Base-by-base conservation (phyloP, 257 asterid genomes). In the Salvia hispanica region DNA sequence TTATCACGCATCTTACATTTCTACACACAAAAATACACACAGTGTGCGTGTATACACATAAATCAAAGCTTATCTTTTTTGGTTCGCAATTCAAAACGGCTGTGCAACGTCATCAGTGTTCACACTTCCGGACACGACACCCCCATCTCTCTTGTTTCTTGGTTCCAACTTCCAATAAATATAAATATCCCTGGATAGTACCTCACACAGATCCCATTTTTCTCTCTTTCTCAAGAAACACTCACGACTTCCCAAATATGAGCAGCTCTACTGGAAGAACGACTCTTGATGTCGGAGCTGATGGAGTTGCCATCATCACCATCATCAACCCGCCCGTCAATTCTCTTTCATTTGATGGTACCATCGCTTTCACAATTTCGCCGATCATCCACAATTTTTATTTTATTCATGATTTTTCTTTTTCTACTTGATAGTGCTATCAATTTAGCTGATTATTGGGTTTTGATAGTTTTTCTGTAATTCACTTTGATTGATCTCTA, bases 281-380 rank as follows among this genome's bases (percentile, higher is more conserved):
- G 59, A 76, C 81, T 7, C 81, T 91, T 48, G 96, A 94, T 58
- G 95, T 91, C 36, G 99, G 98, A 83, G 81, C 85, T 75, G 99
- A 89, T 79, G 98, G 98, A 51, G 95, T 94, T 55, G 97, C 85
- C 66, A 67, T 94, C 80, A 80, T 91, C 85, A 88, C 96, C 77
- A 81, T 94, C 84, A 76, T 84, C 79, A 94, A 94, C 74, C 99
- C 97, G 44, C 99, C 99, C 50, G 97, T 88, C 62, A 94, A 94
- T 83, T 94, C 99, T 66, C 96, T 94, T 16, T 91, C 97, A 5
- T 79, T 91, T 42, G 99, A 94, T 77, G 99, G 99, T 92, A 88
- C 16, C 44, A 6, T 31, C 53, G 42, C 36, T 54, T 21, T 53
- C 5, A 12, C n/a, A 10, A 16, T 40, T 56, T 31, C 31, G 2